Evolutionary conservation across 768 basidiomycete species (phyloP).

Genomic region (Pholiota conissans): DNA sequence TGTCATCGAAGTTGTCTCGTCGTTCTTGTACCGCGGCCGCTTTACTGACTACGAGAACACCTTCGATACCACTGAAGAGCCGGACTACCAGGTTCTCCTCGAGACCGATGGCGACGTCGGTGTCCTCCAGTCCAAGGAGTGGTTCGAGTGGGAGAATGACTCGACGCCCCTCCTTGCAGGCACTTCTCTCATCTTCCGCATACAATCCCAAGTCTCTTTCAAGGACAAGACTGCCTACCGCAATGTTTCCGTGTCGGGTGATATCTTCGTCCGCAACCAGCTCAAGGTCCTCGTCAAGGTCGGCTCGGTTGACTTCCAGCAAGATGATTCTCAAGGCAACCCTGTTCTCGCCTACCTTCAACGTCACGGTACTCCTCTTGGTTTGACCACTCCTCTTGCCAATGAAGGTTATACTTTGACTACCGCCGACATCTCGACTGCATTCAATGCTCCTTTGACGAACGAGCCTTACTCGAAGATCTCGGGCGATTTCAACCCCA

Average conservation of each 20-base stretch:
- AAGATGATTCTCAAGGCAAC: slow-evolving; percentile 89
- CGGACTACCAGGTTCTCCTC: slow-evolving; percentile 81
- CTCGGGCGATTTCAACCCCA: slow-evolving; percentile 98
- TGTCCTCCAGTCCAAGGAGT: slow-evolving; percentile 93
- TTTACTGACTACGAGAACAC: slow-evolving; percentile 96
- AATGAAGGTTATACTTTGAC: slow-evolving; percentile 88
- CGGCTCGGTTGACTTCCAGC: slow-evolving; percentile 82
- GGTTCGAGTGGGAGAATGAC: slow-evolving; percentile 95
- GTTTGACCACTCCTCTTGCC: slow-evolving; percentile 72
- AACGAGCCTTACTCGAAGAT: slow-evolving; percentile 96
- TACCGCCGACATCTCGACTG: slow-evolving; percentile 53
- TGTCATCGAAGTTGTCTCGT: slow-evolving; percentile 90
- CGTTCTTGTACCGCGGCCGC: slow-evolving; percentile 95
- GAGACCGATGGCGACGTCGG: slow-evolving; percentile 80
- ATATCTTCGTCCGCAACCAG: slow-evolving; percentile 85
- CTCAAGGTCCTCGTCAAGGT: slow-evolving; percentile 88
- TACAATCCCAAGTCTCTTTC: slow-evolving; percentile 85
- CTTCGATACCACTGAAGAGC: slow-evolving; percentile 89
- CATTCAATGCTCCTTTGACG: slow-evolving; percentile 82
- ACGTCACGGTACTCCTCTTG: slow-evolving; percentile 83
- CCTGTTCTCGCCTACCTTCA: slow-evolving; percentile 92
- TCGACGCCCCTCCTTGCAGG: slow-evolving; percentile 76
- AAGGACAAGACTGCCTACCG: slow-evolving; percentile 87
- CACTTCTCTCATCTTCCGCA: slow-evolving; percentile 85
- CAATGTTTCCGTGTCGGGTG: slow-evolving; percentile 78